Base-by-base conservation (phyloP, 495 filamentous ascomycete genomes). In the Aspergillus sparsus region DNA sequence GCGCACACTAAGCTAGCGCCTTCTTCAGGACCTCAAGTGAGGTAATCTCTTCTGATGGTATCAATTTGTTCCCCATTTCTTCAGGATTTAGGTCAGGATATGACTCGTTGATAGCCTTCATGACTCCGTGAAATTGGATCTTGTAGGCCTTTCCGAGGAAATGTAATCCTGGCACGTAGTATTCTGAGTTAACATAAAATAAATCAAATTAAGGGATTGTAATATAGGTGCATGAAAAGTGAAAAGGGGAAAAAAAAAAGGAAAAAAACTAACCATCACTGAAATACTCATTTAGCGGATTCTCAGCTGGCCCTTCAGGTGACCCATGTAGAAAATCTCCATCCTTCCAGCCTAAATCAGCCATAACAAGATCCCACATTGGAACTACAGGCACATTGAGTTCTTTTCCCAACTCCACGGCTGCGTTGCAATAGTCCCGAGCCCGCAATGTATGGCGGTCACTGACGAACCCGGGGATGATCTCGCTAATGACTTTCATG, bases 201-300 rank as follows among this genome's bases (percentile, higher is more conserved):
- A 27, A 27, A 27, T 27, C 21, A 27, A 27, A 27, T 3, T 3
- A 27, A 27, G 21, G 21, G 21, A 1, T 27, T 27, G 21, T 27
- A 27, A 27, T 27, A 3, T 27, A 27, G 21, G 21, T 1, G 21
- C 21, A 27, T 27, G 21, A 27, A 27, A 27, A 27, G 3, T 1
- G 21, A 27, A 27, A 27, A 27, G 3, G 21, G 3, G 21, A 27
- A 3, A 27, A 16, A 47, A 16, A 21, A 5, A 1, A 8, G 3
- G 15, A 21, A 47, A 47, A 11, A 41, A 41, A 42, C 39, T 42
- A 42, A 47, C 44, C 44, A 47, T 47, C 44, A 47, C 15, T 47
- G 9, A 47, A 21, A 47, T 47, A 47, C n/a, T 47, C 44, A 7
- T 7, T 47, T 21, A 47, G 44, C n/a, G 44, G 44, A 21, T 47